These are phyloP conservation scores for Fusarium pseudonygamai DNA, from an alignment of 2,329 filamentous ascomycete genomes.

Conservation along the genomic window DNA sequence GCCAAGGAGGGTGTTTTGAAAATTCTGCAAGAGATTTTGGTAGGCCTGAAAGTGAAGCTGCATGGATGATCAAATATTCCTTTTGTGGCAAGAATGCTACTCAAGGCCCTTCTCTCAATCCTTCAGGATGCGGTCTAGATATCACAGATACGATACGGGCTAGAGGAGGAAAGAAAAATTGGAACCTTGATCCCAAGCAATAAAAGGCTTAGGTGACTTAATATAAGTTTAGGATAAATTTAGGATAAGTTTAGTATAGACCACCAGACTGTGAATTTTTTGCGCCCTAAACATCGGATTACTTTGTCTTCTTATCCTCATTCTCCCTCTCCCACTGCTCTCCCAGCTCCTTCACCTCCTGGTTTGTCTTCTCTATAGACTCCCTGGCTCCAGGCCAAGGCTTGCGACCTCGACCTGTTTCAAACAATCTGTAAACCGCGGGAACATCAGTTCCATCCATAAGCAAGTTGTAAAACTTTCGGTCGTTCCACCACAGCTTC, in stretches of 20 bases:
- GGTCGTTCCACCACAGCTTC: conserved; percentile 55
- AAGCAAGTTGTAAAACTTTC: conserved; percentile 52
- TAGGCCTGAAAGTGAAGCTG: conserved; percentile 4
- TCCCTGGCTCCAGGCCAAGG: conserved; percentile 52
- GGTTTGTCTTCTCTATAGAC: conserved; percentile 44
- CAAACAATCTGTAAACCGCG: conserved; percentile 54
- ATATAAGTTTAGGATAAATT: no score
- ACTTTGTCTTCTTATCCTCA: conserved; percentile 35
- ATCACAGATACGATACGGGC: not conserved
- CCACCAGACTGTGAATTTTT: not conserved
- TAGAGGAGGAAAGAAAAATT: no score
- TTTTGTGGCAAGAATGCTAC: not conserved
- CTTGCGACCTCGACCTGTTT: conserved; percentile 50
- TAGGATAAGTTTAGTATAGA: no score
- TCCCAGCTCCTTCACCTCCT: conserved; percentile 28
- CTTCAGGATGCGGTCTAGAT: not conserved
- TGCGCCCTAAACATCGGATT: not conserved
- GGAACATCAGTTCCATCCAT: conserved; percentile 52
- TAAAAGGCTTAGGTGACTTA: no score
- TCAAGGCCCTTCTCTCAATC: not conserved
- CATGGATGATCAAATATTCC: not conserved
- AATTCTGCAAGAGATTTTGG: conserved; percentile 33
- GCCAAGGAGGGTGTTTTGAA: conserved; percentile 39
- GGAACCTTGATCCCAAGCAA: no score
- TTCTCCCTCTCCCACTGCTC: conserved; percentile 38